Base-by-base conservation (phyloP, 1,284 basidiomycete species). In the Ustilago trichophora region DNA sequence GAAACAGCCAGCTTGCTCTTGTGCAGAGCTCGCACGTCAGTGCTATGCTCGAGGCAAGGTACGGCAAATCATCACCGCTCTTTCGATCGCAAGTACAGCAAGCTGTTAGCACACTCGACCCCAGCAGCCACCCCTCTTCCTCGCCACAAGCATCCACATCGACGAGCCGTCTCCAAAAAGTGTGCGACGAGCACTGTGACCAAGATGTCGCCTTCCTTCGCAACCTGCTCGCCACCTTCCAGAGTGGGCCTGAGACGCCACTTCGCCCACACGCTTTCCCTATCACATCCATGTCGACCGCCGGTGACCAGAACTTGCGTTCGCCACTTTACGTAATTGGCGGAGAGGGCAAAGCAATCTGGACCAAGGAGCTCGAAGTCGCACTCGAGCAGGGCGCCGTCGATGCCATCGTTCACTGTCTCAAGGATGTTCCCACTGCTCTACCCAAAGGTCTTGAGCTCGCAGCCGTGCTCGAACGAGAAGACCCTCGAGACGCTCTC, bases 311-410 rank as follows among this genome's bases (percentile, higher is more conserved):
- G 72, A 95, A 98, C 78, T 89, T 93, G 82, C 89, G 82, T 27
- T 84, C 85, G 33, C 85, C 85, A 0, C 77, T 86, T 13, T 86
- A 86, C 73, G 83, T 86, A 21, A 81, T 84, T 40, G 83, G 83
- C 15, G 83, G 83, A 24, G 82, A 83, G 32, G 81, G 82, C 54
- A 93, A 94, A 82, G 88, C 90, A 0, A 84, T 98, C 15, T 98
- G 94, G 94, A 97, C 94, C 25, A 91, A 92, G 79, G 94, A 97
- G 79, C 88, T 98, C 58, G 94, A 98, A 81, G 89, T 90, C 18
- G 88, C 90, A 21, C 85, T 98, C 48, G 85, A 87, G 37, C 85
- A 88, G 34, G 85, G 86, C 16, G 84, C 85, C 11, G 91, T 96
- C 47, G 96, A 98, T 81, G 89, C 97, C 84, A 88, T 99, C 73